These are phyloP conservation scores for Voacanga thouarsii DNA, from an alignment of 257 asterid species.

Conservation along the genomic window DNA sequence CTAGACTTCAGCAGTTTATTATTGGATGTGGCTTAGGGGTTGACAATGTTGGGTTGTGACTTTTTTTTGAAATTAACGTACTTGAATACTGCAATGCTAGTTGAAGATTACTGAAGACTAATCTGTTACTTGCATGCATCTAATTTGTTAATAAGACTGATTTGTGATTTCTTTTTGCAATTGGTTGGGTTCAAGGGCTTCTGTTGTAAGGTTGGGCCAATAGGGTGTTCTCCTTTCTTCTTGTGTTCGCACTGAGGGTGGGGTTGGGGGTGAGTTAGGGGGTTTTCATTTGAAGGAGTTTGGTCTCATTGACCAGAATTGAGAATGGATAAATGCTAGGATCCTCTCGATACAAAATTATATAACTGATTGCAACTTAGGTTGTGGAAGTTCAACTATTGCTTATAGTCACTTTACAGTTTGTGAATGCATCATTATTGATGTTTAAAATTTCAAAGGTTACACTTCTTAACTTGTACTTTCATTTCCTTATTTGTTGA, in stretches of 20 bases:
- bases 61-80: neutral
- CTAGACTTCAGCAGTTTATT: neutral
- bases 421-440: neutral
- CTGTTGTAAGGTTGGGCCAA: neutral
- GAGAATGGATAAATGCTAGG: neutral
- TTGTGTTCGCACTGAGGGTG: too few species aligned
- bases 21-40: neutral
- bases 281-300: neutral
- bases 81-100: neutral
- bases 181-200: neutral
- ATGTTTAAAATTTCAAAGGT: neutral
- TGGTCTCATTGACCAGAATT: neutral
- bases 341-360: neutral
- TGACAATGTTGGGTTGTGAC: neutral
- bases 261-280: too few species aligned
- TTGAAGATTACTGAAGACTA: neutral
- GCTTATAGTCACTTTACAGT: slow-evolving; percentile 1
- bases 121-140: neutral
- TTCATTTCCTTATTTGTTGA: neutral
- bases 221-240: neutral
- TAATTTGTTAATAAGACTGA: neutral
- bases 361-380: neutral
- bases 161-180: neutral
- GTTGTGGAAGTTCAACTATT: neutral
- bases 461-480: neutral